phyloP scores from a whole-genome alignment of 768 basidiomycete genomes.

The Boletus vermiculosoides region DNA sequence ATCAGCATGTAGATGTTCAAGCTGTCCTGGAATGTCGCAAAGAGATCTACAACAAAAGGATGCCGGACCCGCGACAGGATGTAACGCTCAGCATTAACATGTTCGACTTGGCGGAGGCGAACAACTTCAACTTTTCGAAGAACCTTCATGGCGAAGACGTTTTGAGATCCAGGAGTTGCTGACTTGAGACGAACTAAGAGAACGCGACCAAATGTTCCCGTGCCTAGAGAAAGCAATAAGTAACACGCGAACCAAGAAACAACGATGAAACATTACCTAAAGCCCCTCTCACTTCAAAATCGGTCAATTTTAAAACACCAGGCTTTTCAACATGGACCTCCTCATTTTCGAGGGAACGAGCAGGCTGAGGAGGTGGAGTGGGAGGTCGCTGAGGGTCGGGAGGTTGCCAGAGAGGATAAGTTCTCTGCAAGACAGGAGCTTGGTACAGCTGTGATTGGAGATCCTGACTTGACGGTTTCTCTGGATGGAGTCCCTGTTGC shows the following conservation, averaged over 20 bases:
- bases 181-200: constrained; percentile 78
- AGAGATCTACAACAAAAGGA: constrained; percentile 96
- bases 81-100: constrained; percentile 94
- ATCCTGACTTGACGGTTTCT: constrained; percentile 11
- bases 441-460: constrained; percentile 4
- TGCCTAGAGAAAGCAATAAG: constrained; percentile 52
- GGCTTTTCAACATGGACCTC: constrained; percentile 56
- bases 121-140: constrained; percentile 84
- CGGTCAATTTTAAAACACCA: constrained; percentile 62
- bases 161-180: constrained; percentile 41
- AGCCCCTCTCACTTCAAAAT: constrained; percentile 80
- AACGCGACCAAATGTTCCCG: constrained; percentile 95
- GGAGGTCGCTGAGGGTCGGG: constrained; percentile 2
- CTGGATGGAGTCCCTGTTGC: constrained; percentile 11
- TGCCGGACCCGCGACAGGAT: constrained; percentile 91
- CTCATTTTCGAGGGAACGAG: constrained; percentile 67
- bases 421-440: constrained; percentile 3
- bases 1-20: constrained; percentile 98
- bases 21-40: constrained; percentile 92
- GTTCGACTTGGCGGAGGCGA: constrained; percentile 91
- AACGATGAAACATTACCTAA: constrained; percentile 48
- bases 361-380: constrained; percentile 40
- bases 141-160: constrained; percentile 85
- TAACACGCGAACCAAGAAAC: not conserved
- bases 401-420: constrained; percentile 14